Evolutionary conservation across 139 green algal species (phyloP).

Genomic region (Pseudopediastrum boryanum): DNA sequence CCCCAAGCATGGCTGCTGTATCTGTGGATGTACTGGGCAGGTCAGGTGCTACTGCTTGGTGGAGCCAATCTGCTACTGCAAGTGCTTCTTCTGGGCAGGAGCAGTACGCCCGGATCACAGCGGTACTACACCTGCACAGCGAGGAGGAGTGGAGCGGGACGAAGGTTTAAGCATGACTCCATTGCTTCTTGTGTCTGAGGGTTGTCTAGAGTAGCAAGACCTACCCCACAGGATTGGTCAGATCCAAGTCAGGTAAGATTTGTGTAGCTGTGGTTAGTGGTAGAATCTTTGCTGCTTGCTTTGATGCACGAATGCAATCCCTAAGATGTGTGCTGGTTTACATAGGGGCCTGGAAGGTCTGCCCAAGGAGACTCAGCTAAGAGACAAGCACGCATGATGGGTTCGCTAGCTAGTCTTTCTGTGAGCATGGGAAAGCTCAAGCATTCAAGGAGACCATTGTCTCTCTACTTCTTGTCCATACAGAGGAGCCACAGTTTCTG

Average conservation of each 20-base stretch:
- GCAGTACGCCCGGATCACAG: conserved; percentile 45
- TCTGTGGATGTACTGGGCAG: conserved; percentile 44
- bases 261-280: too few relatives aligned
- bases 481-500: not conserved
- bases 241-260: too few relatives aligned
- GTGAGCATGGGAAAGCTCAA: not conserved
- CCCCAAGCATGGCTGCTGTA: conserved; percentile 54
- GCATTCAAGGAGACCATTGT: not conserved
- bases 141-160: not conserved
- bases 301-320: too few relatives aligned
- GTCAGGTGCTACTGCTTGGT: not conserved
- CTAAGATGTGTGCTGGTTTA: too few relatives aligned
- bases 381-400: not conserved
- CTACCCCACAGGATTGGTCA: not conserved
- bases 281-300: too few relatives aligned
- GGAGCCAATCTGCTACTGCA: conserved; percentile 47
- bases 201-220: not conserved
- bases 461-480: too few relatives aligned
- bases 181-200: not conserved
- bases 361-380: too few relatives aligned
- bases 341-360: too few relatives aligned
- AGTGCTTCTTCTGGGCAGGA: conserved; percentile 42
- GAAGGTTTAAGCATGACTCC: not conserved
- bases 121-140: conserved; percentile 11
- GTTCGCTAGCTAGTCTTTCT: not conserved